Base-by-base conservation (phyloP, 306 rosid species). In the Trifolium repens region DNA sequence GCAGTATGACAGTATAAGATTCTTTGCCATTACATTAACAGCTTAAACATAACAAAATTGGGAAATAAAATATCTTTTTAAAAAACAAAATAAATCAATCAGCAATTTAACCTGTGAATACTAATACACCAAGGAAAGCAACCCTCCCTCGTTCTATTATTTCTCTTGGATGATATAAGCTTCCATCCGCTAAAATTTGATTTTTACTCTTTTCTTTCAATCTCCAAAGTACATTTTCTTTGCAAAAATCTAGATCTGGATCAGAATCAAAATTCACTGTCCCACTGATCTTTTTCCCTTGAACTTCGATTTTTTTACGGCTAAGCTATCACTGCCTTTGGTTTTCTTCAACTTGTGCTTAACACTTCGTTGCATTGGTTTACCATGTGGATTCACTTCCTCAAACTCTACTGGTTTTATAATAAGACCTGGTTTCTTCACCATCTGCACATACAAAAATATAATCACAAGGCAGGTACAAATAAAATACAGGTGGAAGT, bases 341-440 rank as follows among this genome's bases (percentile, higher is more conserved):
- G 61, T 67, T 73, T 62, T 81, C 61, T 76, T 85, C 68, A 26
- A 44, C 77, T 81, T 80, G 34, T 76, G 84, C 66, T 89, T 90
- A 76, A 63, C 91, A n/a, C 71, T 67, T n/a, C 60, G 78, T 49
- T 75, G 85, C 77, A 77, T 89, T 2, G 26, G 19, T 35, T 82
- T 87, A 65, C 80, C 91, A 50, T 84, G 86, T 74, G 90, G 88
- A 77, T 94, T 82, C 75, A 91, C 93, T 73, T 93, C 96, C 84
- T 82, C 79, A 65, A 69, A 87, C 84, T 81, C 87, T 10, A 94
- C 70, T 10, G 99, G 97, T 65, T 83, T 89, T 75, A 92, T 94
- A 43, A 90, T 88, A 67, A 86, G 83, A 63, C 99, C 97, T 1
- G 97, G 77, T 62, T 77, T 94, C 90, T 92, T 94, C 80, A 90